Evolutionary conservation across 495 filamentous ascomycete genomes (phyloP), one percentile per base, ranked within the genome.

Genomic region (Zalerion maritima): DNA sequence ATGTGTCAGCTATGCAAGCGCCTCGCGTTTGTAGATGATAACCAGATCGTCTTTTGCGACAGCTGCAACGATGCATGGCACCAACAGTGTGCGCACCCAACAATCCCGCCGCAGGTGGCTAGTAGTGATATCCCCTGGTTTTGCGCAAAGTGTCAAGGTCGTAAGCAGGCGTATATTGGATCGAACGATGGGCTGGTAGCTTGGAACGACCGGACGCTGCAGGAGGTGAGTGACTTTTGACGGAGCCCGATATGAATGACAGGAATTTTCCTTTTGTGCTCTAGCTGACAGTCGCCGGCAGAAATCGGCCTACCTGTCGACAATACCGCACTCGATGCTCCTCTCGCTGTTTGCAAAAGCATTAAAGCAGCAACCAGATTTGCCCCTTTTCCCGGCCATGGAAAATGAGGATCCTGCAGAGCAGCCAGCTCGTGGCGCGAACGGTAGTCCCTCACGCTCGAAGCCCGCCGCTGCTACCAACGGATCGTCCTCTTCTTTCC

Each of bases 1-100:
- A 35, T 77, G 9, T 96, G 89, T 53, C 76, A 73, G 33, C 63
- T 73, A 41, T 97, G 89, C 54, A 67, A 75, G 27, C 64, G 89
- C 22, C 73, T 81, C 6, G 70, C 81, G 28, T 81, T 74, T 32
- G 78, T 84, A 0, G 47, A 61, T 11, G 71, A 48, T 34, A 97
- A 97, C 50, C 67, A 73, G 57, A 94, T 97, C 32, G 89, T 96
- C 5, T 89, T 93, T 48, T 97, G 89, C 55, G 85, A 94, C 50
- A 76, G 73, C 8, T 97, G 89, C 58, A 85, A 89, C 46, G 63
- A 62, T 7, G 69, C 77, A 10, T 97, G 85, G 71, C 89, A 97
- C 50, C 86, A 93, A 51, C 67, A 69, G 37, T 96, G 89, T 43
- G 86, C 94, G 50, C 71, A 89, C 39, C 85, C 89, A 1, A 67